Evolutionary conservation across 2,329 filamentous ascomycete genomes (phyloP).

Genomic region (Niveomyces coronatus): DNA sequence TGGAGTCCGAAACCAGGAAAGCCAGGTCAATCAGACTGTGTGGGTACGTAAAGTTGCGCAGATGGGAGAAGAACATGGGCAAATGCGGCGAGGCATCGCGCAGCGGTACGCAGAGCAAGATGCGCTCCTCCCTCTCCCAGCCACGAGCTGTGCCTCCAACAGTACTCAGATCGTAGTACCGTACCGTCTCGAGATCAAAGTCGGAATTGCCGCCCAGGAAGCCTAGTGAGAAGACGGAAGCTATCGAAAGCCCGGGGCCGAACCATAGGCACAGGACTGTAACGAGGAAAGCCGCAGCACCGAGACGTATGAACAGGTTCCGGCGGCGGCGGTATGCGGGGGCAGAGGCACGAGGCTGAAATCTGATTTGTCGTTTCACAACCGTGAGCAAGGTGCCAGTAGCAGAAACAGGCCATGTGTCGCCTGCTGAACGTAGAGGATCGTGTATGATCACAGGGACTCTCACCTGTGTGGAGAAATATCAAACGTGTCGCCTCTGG

Average conservation of each 20-base stretch:
- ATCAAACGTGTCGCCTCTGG: conserved; percentile 67
- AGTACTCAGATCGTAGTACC: conserved; percentile 91
- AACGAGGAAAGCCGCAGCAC: conserved; percentile 45
- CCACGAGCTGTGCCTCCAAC: conserved; percentile 85
- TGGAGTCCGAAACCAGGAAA: conserved; percentile 94
- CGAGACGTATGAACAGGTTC: conserved; percentile 61
- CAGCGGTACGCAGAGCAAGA: conserved; percentile 86
- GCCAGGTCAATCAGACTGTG: conserved; percentile 94
- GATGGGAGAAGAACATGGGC: conserved; percentile 96
- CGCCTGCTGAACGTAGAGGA: neutral
- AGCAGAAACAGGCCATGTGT: neutral
- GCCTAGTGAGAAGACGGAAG: conserved; percentile 56
- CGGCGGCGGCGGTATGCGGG: conserved; percentile 61
- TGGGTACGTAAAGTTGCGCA: conserved; percentile 93
- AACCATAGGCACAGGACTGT: conserved; percentile 65
- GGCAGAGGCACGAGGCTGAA: conserved; percentile 72
- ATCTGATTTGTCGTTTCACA: too few relatives aligned
- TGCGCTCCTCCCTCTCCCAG: conserved; percentile 93
- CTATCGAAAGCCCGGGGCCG: conserved; percentile 55
- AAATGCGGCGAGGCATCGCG: conserved; percentile 88
- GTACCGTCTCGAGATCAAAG: conserved; percentile 82
- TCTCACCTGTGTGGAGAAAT: conserved; percentile 81
- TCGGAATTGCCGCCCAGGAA: conserved; percentile 57
- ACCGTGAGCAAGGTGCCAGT: too few relatives aligned
- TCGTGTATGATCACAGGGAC: neutral